These are phyloP conservation scores for Didymella keratinophila DNA, from an alignment of 2,329 filamentous ascomycete genomes.

Conservation along the genomic window DNA sequence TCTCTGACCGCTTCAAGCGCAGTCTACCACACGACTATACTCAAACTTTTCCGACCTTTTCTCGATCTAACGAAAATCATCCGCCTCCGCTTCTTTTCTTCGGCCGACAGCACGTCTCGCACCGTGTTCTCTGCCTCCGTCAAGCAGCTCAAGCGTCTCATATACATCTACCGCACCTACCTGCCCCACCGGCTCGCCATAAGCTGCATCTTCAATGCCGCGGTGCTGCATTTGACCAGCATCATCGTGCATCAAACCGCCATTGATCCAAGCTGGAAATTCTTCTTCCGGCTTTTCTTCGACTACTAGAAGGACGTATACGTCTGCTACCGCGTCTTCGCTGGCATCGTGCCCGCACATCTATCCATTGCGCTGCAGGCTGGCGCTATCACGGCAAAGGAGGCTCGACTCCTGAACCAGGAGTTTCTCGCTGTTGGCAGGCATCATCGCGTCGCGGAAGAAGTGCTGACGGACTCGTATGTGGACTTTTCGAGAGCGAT, in stretches of 20 bases:
- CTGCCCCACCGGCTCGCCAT: neutral
- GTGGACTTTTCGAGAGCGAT: neutral
- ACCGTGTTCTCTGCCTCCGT: conserved; percentile 5
- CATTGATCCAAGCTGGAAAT: conserved; percentile 8
- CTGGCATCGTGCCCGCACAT: neutral
- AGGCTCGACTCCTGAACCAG: neutral
- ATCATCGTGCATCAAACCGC: conserved; percentile 10
- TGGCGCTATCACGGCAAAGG: neutral
- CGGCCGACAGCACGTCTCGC: neutral
- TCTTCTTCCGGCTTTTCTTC: conserved; percentile 11
- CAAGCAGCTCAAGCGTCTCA: conserved; percentile 14
- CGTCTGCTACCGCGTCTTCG: neutral
- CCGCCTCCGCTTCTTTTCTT: conserved; percentile 12
- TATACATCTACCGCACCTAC: conserved; percentile 9
- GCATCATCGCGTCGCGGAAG: neutral
- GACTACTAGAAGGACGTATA: neutral
- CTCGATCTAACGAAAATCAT: neutral
- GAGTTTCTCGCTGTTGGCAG: neutral
- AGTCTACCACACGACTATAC: conserved; percentile 8
- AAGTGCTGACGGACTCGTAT: neutral
- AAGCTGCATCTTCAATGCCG: conserved; percentile 10
- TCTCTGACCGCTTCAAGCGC: conserved; percentile 3
- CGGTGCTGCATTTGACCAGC: conserved; percentile 6
- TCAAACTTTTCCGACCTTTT: conserved; percentile 11
- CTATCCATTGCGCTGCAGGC: neutral